Percentiles rank a stretch among this genome's conserved stretches.
Evolutionary conservation across 2,329 filamentous ascomycete genomes (phyloP).

Genomic region (Claviceps quebecensis): DNA sequence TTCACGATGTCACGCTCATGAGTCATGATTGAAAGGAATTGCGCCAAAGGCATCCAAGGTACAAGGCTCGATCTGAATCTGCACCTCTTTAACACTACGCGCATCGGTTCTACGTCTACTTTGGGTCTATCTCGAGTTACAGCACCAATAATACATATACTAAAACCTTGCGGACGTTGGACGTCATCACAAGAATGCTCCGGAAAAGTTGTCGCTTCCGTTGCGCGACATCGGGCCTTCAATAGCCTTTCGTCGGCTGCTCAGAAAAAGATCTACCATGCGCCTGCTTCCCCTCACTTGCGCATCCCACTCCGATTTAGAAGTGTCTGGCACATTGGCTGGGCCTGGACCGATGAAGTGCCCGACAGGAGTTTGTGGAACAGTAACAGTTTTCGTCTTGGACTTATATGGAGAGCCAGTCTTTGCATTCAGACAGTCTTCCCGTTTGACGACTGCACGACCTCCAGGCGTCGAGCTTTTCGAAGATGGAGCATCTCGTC

Average conservation of each 20-base stretch:
- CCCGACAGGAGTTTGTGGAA: slow-evolving; percentile 1
- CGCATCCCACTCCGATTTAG: slow-evolving; percentile 13
- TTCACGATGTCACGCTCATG: too few species aligned
- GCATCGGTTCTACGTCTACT: not conserved
- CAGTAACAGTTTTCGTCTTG: not conserved
- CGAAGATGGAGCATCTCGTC: slow-evolving; percentile 10
- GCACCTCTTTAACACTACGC: too few species aligned
- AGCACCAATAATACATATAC: slow-evolving; percentile 2
- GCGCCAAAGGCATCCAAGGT: too few species aligned
- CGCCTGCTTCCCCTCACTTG: slow-evolving; percentile 30
- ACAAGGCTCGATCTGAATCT: too few species aligned
- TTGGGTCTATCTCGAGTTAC: not conserved
- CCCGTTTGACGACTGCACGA: slow-evolving; percentile 9
- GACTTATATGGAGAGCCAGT: slow-evolving; percentile 10
- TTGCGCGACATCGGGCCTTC: slow-evolving; percentile 17
- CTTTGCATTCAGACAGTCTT: slow-evolving; percentile 9
- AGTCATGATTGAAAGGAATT: too few species aligned
- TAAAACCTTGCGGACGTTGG: not conserved
- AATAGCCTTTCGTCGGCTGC: slow-evolving; percentile 29
- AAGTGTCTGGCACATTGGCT: not conserved
- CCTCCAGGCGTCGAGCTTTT: slow-evolving; percentile 17
- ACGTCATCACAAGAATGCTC: slow-evolving; percentile 17
- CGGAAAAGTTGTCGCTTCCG: slow-evolving; percentile 15
- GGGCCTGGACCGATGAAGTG: not conserved
- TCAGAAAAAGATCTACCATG: slow-evolving; percentile 42